phyloP scores from a whole-genome alignment of 352 stramenopile genomes.

The Pythium vanterpoolii region DNA sequence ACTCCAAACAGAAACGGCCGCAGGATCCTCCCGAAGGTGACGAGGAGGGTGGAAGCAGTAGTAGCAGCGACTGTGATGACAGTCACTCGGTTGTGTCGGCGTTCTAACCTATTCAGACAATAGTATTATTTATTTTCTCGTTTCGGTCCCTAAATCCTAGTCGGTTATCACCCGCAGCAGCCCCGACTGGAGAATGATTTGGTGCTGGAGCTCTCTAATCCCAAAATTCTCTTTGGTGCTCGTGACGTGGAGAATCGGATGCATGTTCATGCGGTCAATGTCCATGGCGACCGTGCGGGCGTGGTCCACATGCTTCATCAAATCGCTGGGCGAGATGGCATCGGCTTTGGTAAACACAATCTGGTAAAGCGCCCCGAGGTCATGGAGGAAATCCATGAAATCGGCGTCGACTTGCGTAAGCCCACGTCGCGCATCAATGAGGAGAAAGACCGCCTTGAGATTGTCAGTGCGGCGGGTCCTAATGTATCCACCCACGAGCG shows the following conservation, averaged over 20 bases:
- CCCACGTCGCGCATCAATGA: constrained; percentile 80
- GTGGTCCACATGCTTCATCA: constrained; percentile 51
- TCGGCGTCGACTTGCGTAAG: constrained; percentile 75
- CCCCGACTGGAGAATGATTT: constrained; percentile 63
- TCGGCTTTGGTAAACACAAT: constrained; percentile 92
- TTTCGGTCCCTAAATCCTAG: no score
- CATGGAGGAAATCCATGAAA: constrained; percentile 87
- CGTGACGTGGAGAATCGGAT: constrained; percentile 74
- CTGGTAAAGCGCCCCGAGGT: constrained; percentile 81
- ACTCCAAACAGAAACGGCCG: not conserved
- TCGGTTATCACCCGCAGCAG: constrained; percentile 36
- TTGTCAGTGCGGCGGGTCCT: constrained; percentile 61
- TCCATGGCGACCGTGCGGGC: constrained; percentile 42
- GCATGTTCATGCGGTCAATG: constrained; percentile 71
- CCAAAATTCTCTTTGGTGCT: constrained; percentile 79
- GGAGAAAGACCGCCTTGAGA: constrained; percentile 69
- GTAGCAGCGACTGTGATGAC: constrained; percentile 14
- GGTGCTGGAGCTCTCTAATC: constrained; percentile 70
- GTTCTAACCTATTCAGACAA: constrained; percentile 24
- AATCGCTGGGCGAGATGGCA: constrained; percentile 35
- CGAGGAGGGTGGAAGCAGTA: constrained; percentile 5
- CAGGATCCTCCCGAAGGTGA: not conserved
- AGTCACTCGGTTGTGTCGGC: constrained; percentile 27
- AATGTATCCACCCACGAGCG: constrained; percentile 77
- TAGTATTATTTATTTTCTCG: not conserved